Evolutionary conservation across 768 basidiomycete genomes (phyloP), one percentile per base, ranked within the genome.

Genomic region (Calocybe gangraenosa): DNA sequence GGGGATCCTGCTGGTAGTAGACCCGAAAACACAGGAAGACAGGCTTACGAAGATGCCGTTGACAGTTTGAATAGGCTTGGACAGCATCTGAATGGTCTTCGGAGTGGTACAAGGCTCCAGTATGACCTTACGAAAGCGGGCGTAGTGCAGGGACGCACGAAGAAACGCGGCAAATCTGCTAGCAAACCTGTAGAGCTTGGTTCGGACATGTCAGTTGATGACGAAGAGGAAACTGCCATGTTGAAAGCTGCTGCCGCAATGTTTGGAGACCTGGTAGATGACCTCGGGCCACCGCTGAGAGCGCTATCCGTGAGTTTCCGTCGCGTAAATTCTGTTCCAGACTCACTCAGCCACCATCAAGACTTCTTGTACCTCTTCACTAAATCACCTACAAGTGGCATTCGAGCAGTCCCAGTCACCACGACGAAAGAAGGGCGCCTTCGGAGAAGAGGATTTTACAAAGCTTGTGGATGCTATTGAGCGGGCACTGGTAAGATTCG

Each of bases 51-150:
- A 51, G 90, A 92, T 50, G 87, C 89, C 0, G 86, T 97, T 9
- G 83, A 82, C 48, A 85, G 84, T 55, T 70, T 99, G 55, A 94
- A 88, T 48, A 72, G 92, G 14, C 77, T 99, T 3, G 96, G 91
- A 1, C 95, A 99, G 58, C 94, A 98, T 67, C 65, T 99, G 31
- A 93, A 86, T 45, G 93, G 95, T 19, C 68, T 98, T 47, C 68
- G 95, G 37, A 83, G 87, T 46, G 88, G 92, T 1, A 91, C 86
- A 6, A 75, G 79, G 25, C 63, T 98, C 28, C 93, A 97, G 59
- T 82, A 85, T 49, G 89, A 94, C 39, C 63, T 97, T 21, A 78
- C 86, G 11, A 77, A 76, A 53, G 86, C 87, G 1, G 69, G 71
- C 14, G 56, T 61, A 33, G 57, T 62, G 22, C 43, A 50, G 22